A percentile compares a stretch with the other conserved stretches of the same genome.
These are phyloP conservation scores for Aspergillus persii DNA, from an alignment of 2,329 filamentous ascomycete species.

Conservation along the genomic window DNA sequence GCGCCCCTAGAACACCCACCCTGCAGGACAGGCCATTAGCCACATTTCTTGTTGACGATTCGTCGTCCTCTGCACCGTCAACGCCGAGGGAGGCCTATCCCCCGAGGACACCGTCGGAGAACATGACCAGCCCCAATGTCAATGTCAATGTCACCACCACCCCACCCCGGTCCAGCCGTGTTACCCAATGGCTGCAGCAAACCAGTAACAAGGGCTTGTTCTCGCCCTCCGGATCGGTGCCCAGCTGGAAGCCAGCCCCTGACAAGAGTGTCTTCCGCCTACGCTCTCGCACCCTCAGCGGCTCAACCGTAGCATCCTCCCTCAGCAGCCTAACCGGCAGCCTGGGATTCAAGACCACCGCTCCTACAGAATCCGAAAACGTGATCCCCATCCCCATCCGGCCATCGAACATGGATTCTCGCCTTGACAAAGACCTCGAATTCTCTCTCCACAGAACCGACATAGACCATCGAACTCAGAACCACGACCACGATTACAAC, in stretches of 20 bases:
- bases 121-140: constrained; percentile 6
- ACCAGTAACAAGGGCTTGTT: constrained; percentile 13
- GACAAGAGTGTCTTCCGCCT: constrained; percentile 25
- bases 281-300: constrained; percentile 34
- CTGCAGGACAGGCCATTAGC: constrained; percentile 24
- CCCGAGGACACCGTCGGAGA: constrained; percentile 8
- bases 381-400: neutral
- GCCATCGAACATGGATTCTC: neutral
- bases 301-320: constrained; percentile 33
- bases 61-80: constrained; percentile 1
- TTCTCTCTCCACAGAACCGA: neutral
- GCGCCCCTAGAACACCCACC: constrained; percentile 21
- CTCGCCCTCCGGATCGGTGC: constrained; percentile 6
- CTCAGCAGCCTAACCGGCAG: constrained; percentile 21
- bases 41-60: constrained; percentile 17
- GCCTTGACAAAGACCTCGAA: neutral
- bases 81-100: constrained; percentile 3
- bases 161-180: constrained; percentile 25
- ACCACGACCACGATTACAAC: neutral
- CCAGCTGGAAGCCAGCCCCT: constrained; percentile 14
- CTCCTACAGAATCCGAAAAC: neutral
- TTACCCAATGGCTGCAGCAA: constrained; percentile 33
- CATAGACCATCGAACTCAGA: neutral
- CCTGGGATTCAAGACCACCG: neutral
- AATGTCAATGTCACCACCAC: neutral